phyloP scores from a whole-genome alignment of 257 asterid species.

The Handroanthus guayacan region DNA sequence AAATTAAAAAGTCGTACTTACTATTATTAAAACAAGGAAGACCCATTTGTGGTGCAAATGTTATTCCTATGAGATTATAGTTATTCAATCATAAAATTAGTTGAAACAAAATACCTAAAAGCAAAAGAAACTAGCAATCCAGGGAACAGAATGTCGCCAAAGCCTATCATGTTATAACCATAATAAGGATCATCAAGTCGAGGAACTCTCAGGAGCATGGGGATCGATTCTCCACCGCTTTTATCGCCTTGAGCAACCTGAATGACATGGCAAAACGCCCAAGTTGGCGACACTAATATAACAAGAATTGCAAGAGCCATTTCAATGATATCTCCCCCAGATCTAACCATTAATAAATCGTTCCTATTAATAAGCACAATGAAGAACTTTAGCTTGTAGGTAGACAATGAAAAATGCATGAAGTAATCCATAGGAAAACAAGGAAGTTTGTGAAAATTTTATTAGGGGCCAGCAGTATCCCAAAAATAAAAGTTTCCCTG shows the following conservation, averaged over 20 bases:
- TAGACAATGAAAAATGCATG: constrained; percentile 7
- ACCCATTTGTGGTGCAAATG: constrained; percentile 8
- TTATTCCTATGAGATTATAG: constrained; percentile 5
- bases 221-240: constrained; percentile 96
- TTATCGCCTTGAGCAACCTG: constrained; percentile 95
- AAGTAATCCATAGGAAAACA: constrained; percentile 17
- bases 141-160: constrained; percentile 96
- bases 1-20: not conserved
- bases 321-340: not conserved
- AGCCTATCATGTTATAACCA: constrained; percentile 96
- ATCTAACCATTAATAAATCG: constrained; percentile 14
- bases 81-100: constrained; percentile 17
- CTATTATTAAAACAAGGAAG: constrained; percentile 6
- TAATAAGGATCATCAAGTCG: constrained; percentile 88
- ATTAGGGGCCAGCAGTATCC: too few species aligned
- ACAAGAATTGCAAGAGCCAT: constrained; percentile 23
- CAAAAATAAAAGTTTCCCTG: constrained; percentile 16
- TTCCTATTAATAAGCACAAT: not conserved
- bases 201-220: constrained; percentile 97
- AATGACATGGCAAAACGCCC: constrained; percentile 29
- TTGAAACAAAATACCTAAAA: constrained; percentile 57
- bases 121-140: constrained; percentile 91
- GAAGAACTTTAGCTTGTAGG: not conserved
- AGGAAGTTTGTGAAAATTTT: not conserved
- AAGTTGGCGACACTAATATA: not conserved